These are phyloP conservation scores for Cucumis variabilis DNA, from an alignment of 331 rosid genomes.

Conservation along the genomic window DNA sequence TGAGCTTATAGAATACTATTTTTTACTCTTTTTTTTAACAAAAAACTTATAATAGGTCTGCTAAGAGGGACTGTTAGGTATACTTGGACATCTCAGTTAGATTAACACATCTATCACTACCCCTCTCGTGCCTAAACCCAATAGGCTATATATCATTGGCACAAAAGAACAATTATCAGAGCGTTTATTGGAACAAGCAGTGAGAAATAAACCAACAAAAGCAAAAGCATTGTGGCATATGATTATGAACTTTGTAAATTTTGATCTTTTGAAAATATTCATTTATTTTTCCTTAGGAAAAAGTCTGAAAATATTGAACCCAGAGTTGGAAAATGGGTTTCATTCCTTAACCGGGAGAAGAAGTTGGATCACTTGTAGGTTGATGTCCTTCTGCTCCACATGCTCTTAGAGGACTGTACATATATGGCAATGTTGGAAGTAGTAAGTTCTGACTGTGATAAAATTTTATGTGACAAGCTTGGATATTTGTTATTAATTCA, in stretches of 20 bases:
- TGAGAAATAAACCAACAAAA: no score
- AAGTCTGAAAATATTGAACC: constrained; percentile 66
- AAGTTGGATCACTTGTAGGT: constrained; percentile 82
- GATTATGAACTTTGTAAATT: constrained; percentile 1
- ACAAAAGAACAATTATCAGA: no score
- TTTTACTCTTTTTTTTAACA: no score
- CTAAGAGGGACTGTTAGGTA: no score
- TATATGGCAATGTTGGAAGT: constrained; percentile 96
- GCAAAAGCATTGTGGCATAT: not conserved
- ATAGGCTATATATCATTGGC: no score
- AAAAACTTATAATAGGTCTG: no score
- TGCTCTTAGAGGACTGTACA: constrained; percentile 89
- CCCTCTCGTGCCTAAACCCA: no score
- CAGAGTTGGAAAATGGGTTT: constrained; percentile 98
- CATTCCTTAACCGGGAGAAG: constrained; percentile 93
- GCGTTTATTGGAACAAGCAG: no score
- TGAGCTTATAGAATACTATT: no score
- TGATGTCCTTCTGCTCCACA: constrained; percentile 83
- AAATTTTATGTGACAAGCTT: constrained; percentile 31
- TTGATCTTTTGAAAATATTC: not conserved
- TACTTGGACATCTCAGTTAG: no score
- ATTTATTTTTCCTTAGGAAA: constrained; percentile 50
- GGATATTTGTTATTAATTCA: constrained; percentile 20
- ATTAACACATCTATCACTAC: no score
- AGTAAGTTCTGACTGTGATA: constrained; percentile 51